phyloP scores from a whole-genome alignment of 139 green algal species.

The Micromonas pusilla region DNA sequence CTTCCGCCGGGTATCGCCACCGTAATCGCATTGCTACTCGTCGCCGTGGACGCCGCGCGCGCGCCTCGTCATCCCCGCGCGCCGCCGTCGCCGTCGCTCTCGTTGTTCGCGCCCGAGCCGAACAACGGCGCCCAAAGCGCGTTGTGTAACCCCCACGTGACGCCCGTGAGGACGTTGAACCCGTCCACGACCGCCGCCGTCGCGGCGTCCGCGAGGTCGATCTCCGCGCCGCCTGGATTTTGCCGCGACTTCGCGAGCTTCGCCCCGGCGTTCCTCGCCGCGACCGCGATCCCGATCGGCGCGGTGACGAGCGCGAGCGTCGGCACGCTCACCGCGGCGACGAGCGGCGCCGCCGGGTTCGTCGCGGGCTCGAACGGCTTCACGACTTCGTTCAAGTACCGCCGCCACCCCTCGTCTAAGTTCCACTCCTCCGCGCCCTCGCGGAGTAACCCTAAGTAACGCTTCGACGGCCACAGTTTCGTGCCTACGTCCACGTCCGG shows the following conservation, averaged over 20 bases:
- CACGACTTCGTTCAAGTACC: neutral
- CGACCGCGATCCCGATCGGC: neutral
- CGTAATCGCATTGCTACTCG: no score
- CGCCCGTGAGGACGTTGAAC: neutral
- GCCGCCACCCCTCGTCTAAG: neutral
- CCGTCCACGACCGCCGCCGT: neutral
- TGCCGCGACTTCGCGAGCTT: no score
- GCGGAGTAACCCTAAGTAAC: conserved; percentile 7
- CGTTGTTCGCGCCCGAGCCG: conserved; percentile 4
- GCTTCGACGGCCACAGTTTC: neutral
- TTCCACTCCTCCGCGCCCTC: conserved; percentile 6
- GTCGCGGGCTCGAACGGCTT: neutral
- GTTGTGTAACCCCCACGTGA: conserved; percentile 11
- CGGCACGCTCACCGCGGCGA: neutral
- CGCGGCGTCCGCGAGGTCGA: neutral
- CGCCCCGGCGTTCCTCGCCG: neutral
- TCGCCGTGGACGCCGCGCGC: no score
- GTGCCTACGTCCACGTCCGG: neutral
- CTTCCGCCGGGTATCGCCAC: neutral
- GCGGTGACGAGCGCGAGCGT: neutral
- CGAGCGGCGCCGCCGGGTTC: neutral
- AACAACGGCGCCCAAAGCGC: neutral
- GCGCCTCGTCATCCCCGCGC: neutral
- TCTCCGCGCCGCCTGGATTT: neutral
- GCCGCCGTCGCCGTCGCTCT: neutral